Conservation (phyloP, 768 basidiomycete genomes). For the Cystobasidiopsis lactophilus region DNA sequence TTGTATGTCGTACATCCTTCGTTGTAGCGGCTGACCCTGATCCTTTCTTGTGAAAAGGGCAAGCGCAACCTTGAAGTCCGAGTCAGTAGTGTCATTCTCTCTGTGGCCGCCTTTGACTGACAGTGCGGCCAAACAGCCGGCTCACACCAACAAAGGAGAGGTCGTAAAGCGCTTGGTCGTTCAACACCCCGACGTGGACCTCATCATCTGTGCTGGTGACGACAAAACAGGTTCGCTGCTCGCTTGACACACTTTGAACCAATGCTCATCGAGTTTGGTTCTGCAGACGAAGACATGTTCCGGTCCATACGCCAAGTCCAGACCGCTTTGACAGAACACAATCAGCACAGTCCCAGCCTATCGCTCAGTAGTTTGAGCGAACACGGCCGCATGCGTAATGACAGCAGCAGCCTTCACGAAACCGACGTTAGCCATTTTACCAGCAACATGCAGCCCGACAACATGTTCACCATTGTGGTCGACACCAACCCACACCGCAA, state of each 20-base stretch:
- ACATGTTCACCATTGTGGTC: slow-evolving; percentile 79
- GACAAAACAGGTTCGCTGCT: slow-evolving; percentile 39
- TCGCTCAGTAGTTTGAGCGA: not conserved
- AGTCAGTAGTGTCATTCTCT: not conserved
- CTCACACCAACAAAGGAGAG: slow-evolving; percentile 95
- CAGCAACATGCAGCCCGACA: slow-evolving; percentile 38
- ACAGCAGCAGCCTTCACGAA: slow-evolving; percentile 18
- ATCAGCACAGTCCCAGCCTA: not conserved
- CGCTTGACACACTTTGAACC: not conserved
- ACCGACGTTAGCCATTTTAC: too few relatives aligned
- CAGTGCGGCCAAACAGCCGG: slow-evolving; percentile 27
- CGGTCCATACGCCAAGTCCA: slow-evolving; percentile 34
- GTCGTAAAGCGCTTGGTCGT: slow-evolving; percentile 89
- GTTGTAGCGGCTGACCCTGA: not conserved
- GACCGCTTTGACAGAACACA: not conserved
- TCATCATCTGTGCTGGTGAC: slow-evolving; percentile 93
- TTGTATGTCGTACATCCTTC: slow-evolving; percentile 3
- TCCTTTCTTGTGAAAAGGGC: slow-evolving; percentile 31
- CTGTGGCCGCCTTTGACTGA: too few relatives aligned
- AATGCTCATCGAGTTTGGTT: not conserved
- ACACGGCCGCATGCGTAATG: slow-evolving; percentile 1
- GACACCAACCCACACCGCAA: slow-evolving; percentile 26
- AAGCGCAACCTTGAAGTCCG: slow-evolving; percentile 98
- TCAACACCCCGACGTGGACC: slow-evolving; percentile 78
- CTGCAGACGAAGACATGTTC: slow-evolving; percentile 99